A percentile compares a stretch with the other conserved stretches of the same genome.
Evolutionary conservation across 2,329 filamentous ascomycete genomes (phyloP).

Genomic region (Neospermospora avenae): DNA sequence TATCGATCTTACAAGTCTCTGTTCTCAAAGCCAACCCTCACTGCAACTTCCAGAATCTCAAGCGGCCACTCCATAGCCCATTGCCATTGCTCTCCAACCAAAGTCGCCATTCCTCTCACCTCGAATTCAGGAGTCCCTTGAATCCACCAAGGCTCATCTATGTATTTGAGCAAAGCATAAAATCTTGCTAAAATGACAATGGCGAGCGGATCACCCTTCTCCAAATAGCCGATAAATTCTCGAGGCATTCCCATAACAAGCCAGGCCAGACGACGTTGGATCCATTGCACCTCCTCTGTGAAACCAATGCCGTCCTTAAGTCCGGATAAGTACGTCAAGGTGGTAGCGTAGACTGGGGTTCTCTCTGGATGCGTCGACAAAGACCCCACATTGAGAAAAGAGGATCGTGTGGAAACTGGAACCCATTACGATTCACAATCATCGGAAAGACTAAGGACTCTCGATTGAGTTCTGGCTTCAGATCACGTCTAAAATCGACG

Average conservation of each 20-base stretch:
- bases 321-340: not conserved
- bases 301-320: constrained; percentile 1
- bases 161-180: constrained; percentile 13
- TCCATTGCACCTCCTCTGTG: constrained; percentile 1
- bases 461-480: not conserved
- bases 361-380: not conserved
- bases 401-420: constrained; percentile 2
- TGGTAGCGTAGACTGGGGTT: not conserved
- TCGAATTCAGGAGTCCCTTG: constrained; percentile 16
- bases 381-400: not conserved
- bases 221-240: constrained; percentile 2
- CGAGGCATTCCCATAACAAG: not conserved
- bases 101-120: constrained; percentile 7
- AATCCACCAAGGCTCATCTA: constrained; percentile 17
- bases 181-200: constrained; percentile 13
- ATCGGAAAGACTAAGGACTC: not conserved
- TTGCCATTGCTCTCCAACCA: constrained; percentile 8
- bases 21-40: not conserved
- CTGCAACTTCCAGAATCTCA: not conserved
- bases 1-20: not conserved
- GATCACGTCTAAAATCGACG: not conserved
- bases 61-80: constrained; percentile 16
- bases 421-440: not conserved
- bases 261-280: constrained; percentile 7
- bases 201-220: constrained; percentile 8